Base-by-base conservation (phyloP, 129 eudicot genomes). In the Chrysanthemum makinoi region DNA sequence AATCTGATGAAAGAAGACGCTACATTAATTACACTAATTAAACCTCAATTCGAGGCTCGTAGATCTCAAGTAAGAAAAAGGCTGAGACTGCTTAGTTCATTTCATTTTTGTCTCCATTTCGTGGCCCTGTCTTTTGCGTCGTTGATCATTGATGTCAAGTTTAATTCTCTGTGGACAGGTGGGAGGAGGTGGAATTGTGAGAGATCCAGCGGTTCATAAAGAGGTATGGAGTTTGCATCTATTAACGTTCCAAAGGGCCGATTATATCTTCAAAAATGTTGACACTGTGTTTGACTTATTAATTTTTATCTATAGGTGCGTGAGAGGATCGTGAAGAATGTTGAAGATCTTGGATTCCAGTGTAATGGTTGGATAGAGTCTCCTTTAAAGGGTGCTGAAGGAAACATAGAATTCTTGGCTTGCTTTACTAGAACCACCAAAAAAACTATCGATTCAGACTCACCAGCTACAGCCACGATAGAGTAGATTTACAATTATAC, bases 41-140 rank as follows among this genome's bases (percentile, higher is more conserved):
- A 95, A 78, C 99, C 99, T 82, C 99, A 95, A 68, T 95, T 95
- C 53, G 99, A 95, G 88, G 99, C 97, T 81, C 89, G 73, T 71
- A 87, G 99, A 86, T 82, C 89, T 50, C 99, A 95, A 75, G 99
- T 90, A 90, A 17, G 84, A 49, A 73, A 44, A 58, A 20, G 30
- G n/a, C 56, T 35, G 24, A 22, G 6, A 8, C 22, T 61, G 49
- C 68, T 35, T 8, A 39, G 13, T 75, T 26, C 13, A 5, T 67
- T 28, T 66, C 9, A 43, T 15, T 54, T 65, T 28, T 12, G 17
- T 54, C 7, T 24, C 22, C 18, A 46, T 58, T 64, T 53, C 22
- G 24, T 28, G 57, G 54, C 8, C 47, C 11, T 2, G 0, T 35
- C 26, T 39, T 39, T 7, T 39, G 46, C 10, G 46, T 39, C 10